Percentiles rank a stretch among this genome's conserved stretches.
Evolutionary conservation across 345 rosid genomes (phyloP).

Genomic region (Euphorbia pulcherrima): DNA sequence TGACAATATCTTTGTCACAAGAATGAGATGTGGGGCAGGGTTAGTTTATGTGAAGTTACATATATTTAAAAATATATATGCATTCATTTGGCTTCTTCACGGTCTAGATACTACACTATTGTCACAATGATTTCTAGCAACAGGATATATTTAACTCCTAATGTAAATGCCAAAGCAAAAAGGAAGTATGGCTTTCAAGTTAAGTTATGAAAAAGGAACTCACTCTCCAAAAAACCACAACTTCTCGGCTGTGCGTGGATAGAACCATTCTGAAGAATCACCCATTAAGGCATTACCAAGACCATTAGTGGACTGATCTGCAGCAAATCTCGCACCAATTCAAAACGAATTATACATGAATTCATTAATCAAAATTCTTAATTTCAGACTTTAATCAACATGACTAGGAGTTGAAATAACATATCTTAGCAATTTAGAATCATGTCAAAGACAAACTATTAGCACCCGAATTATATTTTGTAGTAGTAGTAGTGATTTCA

Average conservation of each 20-base stretch:
- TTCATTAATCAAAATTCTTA: not conserved
- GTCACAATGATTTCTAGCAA: not conserved
- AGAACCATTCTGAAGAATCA: conserved; percentile 62
- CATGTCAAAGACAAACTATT: too few relatives aligned
- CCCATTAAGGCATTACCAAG: conserved; percentile 35
- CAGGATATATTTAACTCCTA: not conserved
- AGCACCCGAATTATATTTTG: too few relatives aligned
- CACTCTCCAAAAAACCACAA: conserved; percentile 70
- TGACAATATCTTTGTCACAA: too few relatives aligned
- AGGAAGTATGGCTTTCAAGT: not conserved
- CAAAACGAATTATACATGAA: not conserved
- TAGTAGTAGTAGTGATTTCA: too few relatives aligned
- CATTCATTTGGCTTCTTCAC: not conserved
- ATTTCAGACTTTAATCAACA: not conserved
- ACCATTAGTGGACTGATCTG: conserved; percentile 46
- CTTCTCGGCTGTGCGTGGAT: conserved; percentile 70
- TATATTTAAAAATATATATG: not conserved
- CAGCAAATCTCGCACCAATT: conserved; percentile 18
- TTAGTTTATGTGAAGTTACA: not conserved
- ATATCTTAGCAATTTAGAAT: too few relatives aligned
- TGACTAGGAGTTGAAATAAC: too few relatives aligned
- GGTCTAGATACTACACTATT: not conserved
- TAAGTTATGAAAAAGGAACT: conserved; percentile 31
- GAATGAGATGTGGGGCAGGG: too few relatives aligned
- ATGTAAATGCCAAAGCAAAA: not conserved